Base-by-base conservation (phyloP, 192 early-diverging fungal genomes). In the Coemansia sp. region DNA sequence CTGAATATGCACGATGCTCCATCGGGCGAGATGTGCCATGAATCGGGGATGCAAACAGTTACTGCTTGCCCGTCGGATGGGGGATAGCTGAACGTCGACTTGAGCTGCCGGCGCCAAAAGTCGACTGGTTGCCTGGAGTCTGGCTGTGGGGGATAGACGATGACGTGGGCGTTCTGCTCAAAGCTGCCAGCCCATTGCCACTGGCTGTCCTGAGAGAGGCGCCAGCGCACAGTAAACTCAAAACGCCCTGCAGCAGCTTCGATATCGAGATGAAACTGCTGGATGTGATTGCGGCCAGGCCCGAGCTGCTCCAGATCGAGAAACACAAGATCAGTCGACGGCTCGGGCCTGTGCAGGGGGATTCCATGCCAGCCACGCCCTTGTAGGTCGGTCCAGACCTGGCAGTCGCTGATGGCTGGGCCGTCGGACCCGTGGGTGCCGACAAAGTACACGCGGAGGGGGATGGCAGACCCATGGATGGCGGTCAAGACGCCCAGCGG, bases 141-240 rank as follows among this genome's bases (percentile, higher is more conserved):
- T 22, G 50, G 28, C 17, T 46, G 22, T 7, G 44, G 33, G 5
- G n/a, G 14, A 27, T 32, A 42, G 22, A 64, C 51, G 11, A 46
- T 48, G 10, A 71, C 44, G 31, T 40, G 41, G 18, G 56, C 67
- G 22, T 71, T 71, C 21, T 64, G 46, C 1, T 51, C 60, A 31
- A 51, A n/a, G 0, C 38, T 23, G 17, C 60, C 38, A 0, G 44
- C 48, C 67, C 67, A 71, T 5, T 44, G 51, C 67, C 67, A 71
- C 2, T 41, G 37, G 19, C 10, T 34, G 5, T 3, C 22, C 9
- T 18, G 2, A 38, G 23, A 21, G 3, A 16, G 34, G 19, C 47
- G 51, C 67, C 67, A 71, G 34, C 60, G 56, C 27, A 64, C 56
- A 0, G 67, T 71, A 34, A 60, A 71, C 60, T 71, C 67, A 38